phyloP scores from a whole-genome alignment of 2,329 filamentous ascomycete species.

The Cladosporium velox region DNA sequence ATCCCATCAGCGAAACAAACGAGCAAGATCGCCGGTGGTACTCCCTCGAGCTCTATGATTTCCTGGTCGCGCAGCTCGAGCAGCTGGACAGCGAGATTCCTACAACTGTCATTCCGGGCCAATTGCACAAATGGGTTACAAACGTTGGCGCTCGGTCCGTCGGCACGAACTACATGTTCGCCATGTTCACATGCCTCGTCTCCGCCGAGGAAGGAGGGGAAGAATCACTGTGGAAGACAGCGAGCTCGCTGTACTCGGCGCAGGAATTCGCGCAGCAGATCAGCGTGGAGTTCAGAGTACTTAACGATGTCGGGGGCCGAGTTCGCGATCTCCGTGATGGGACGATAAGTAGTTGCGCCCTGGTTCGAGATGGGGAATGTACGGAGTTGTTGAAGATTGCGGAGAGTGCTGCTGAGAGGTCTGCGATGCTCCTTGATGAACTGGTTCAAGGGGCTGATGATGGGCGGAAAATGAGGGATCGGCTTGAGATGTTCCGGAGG shows the following conservation, averaged over 20 bases:
- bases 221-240: neutral
- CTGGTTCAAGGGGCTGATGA: neutral
- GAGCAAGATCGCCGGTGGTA: conserved; percentile 9
- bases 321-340: neutral
- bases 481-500: conserved; percentile 5
- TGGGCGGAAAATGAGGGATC: neutral
- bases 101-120: neutral
- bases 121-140: conserved; percentile 1
- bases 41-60: neutral
- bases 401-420: neutral
- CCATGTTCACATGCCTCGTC: conserved; percentile 9
- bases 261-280: conserved; percentile 12
- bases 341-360: conserved; percentile 1
- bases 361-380: neutral
- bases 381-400: conserved; percentile 2
- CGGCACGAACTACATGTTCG: conserved; percentile 13
- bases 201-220: neutral
- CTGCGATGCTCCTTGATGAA: neutral
- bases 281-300: conserved; percentile 14
- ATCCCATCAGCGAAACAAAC: neutral
- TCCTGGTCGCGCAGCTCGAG: conserved; percentile 5
- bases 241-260: neutral
- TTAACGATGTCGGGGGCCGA: conserved; percentile 6
- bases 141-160: conserved; percentile 8
- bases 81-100: neutral